These are phyloP conservation scores for Trifolium dubium DNA, from an alignment of 306 rosid species.

Conservation along the genomic window DNA sequence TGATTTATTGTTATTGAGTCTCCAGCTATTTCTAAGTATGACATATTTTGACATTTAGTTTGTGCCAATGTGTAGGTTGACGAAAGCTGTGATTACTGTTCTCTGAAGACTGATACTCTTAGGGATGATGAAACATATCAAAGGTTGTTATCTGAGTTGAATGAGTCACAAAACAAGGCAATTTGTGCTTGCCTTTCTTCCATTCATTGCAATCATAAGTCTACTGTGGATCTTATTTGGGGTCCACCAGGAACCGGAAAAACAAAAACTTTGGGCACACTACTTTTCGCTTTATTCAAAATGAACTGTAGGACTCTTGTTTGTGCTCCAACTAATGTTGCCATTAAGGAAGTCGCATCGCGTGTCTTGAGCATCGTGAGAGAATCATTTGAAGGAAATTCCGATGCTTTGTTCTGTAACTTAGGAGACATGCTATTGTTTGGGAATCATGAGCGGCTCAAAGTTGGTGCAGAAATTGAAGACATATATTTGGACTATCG, in stretches of 20 bases:
- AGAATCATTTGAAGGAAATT: constrained; percentile 30
- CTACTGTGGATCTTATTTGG: constrained; percentile 67
- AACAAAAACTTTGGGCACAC: constrained; percentile 60
- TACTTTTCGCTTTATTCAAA: constrained; percentile 55
- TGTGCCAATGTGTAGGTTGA: constrained; percentile 46
- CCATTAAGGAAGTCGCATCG: constrained; percentile 66
- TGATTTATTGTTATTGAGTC: constrained; percentile 15
- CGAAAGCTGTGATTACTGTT: constrained; percentile 41
- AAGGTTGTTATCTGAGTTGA: constrained; percentile 43
- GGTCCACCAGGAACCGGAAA: constrained; percentile 93
- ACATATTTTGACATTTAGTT: neutral
- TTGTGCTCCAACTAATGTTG: constrained; percentile 83
- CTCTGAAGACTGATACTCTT: neutral
- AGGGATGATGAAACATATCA: constrained; percentile 3
- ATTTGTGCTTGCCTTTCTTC: constrained; percentile 57
- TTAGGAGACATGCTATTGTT: constrained; percentile 55
- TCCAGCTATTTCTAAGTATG: neutral
- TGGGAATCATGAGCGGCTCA: constrained; percentile 70
- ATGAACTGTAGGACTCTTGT: constrained; percentile 73
- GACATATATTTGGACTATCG: constrained; percentile 70
- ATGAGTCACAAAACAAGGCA: constrained; percentile 62
- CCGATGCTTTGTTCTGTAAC: constrained; percentile 43
- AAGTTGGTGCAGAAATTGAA: constrained; percentile 55
- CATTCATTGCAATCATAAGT: constrained; percentile 38
- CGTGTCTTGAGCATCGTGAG: constrained; percentile 59